Evolutionary conservation across 2,329 filamentous ascomycete species (phyloP).

Genomic region (Monascus ruber): DNA sequence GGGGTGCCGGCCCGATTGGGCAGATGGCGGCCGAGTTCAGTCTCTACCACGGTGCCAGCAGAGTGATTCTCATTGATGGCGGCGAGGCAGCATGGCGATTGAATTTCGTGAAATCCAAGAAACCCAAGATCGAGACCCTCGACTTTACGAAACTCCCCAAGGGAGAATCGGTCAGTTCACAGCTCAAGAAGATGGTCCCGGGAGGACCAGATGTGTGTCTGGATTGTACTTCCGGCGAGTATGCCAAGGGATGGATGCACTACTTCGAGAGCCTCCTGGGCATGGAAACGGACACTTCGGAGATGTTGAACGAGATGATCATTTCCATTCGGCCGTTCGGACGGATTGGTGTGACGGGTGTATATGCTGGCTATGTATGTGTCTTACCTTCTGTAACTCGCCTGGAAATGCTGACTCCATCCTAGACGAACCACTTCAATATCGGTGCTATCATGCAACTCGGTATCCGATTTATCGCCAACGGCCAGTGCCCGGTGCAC

Average conservation of each 20-base stretch:
- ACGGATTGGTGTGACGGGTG: slow-evolving; percentile 64
- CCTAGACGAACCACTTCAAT: slow-evolving; percentile 67
- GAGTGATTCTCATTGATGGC: slow-evolving; percentile 69
- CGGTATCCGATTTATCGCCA: slow-evolving; percentile 66
- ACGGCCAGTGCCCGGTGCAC: slow-evolving; percentile 63
- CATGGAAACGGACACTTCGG: slow-evolving; percentile 73
- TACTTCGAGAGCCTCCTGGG: slow-evolving; percentile 51
- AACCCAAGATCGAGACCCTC: slow-evolving; percentile 55
- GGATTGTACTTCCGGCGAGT: slow-evolving; percentile 56
- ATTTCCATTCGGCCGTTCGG: slow-evolving; percentile 45
- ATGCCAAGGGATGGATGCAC: slow-evolving; percentile 51
- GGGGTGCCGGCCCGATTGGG: slow-evolving; percentile 78
- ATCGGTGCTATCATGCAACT: slow-evolving; percentile 77
- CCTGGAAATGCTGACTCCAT: slow-evolving; percentile 1
- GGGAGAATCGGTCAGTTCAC: slow-evolving; percentile 55
- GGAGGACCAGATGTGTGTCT: slow-evolving; percentile 65
- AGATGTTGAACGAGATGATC: slow-evolving; percentile 45
- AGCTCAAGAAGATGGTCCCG: slow-evolving; percentile 61
- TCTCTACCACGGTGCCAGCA: slow-evolving; percentile 58
- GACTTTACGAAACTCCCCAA: slow-evolving; percentile 56
- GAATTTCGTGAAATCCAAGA: slow-evolving; percentile 53
- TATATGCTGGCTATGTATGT: slow-evolving; percentile 50
- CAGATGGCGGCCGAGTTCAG: slow-evolving; percentile 62
- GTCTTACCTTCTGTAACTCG: neutral
- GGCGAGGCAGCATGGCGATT: slow-evolving; percentile 53